These are phyloP conservation scores for Phialophora chinensis DNA, from an alignment of 2,329 filamentous ascomycete genomes.

Conservation along the genomic window DNA sequence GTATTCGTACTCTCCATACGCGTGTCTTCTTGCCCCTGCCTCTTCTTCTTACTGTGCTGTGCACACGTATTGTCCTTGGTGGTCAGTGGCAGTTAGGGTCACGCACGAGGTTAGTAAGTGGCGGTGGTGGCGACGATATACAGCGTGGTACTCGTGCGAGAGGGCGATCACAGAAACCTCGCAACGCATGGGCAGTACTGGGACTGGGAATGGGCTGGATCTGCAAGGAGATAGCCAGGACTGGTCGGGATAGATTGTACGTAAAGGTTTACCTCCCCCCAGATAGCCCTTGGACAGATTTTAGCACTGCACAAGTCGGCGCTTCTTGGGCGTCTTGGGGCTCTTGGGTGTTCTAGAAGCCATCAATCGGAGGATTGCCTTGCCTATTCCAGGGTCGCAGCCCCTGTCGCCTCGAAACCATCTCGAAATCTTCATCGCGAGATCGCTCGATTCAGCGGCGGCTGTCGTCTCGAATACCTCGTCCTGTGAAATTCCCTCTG, in stretches of 20 bases:
- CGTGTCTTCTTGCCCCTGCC: background rate
- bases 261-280: background rate
- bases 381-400: background rate
- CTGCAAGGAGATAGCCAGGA: background rate
- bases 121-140: background rate
- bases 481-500: background rate
- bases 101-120: background rate
- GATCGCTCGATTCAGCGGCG: background rate
- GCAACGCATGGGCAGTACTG: background rate
- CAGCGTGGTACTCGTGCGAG: background rate
- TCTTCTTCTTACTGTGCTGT: background rate
- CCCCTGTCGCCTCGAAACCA: background rate
- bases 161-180: background rate
- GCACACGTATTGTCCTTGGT: background rate
- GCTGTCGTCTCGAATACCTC: background rate
- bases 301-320: background rate
- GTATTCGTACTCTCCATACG: too few species aligned
- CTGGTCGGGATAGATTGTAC: background rate
- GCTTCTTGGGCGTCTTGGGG: background rate
- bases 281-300: background rate
- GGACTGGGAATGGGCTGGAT: background rate
- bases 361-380: background rate
- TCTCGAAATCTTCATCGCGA: conserved; percentile 1
- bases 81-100: background rate
- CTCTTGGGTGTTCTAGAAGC: background rate